A percentile compares a stretch with the other conserved stretches of the same genome.
These are phyloP conservation scores for Daldinia bambusicola DNA, from an alignment of 495 filamentous ascomycete genomes.

Conservation along the genomic window DNA sequence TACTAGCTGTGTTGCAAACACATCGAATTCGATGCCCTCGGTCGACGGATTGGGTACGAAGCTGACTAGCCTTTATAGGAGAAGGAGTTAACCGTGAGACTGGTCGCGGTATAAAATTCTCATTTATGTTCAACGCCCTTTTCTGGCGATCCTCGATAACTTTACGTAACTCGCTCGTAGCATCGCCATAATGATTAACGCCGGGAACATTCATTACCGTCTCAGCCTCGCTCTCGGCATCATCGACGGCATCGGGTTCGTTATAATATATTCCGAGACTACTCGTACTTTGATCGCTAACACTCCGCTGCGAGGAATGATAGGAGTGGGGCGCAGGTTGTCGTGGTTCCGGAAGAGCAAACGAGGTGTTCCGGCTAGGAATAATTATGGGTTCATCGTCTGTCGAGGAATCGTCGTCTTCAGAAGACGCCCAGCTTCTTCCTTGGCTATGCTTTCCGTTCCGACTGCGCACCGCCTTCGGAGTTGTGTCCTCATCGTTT, in stretches of 20 bases:
- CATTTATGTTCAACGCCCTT: constrained; percentile 50
- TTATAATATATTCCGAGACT: constrained; percentile 50
- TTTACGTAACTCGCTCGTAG: constrained; percentile 74
- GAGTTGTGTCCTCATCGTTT: constrained; percentile 51
- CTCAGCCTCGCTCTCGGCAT: constrained; percentile 65
- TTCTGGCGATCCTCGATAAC: constrained; percentile 73
- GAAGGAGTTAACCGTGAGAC: constrained; percentile 65
- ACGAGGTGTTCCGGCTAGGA: constrained; percentile 71
- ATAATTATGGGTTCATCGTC: constrained; percentile 74
- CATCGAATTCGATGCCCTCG: constrained; percentile 73
- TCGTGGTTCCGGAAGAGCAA: constrained; percentile 65
- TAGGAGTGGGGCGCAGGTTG: constrained; percentile 63
- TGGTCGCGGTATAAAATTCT: constrained; percentile 32
- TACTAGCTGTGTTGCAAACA: constrained; percentile 68
- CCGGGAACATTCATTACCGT: constrained; percentile 61
- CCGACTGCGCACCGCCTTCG: constrained; percentile 41
- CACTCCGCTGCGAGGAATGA: constrained; percentile 62
- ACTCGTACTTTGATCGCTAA: constrained; percentile 57
- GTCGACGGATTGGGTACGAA: constrained; percentile 71
- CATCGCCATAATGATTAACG: constrained; percentile 56
- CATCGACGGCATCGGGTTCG: constrained; percentile 39
- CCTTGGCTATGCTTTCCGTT: constrained; percentile 26
- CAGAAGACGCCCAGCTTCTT: constrained; percentile 55
- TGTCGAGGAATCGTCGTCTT: constrained; percentile 64
- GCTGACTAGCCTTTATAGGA: constrained; percentile 71